Evolutionary conservation across 768 basidiomycete genomes (phyloP).

Genomic region (Pisolithus sp.): DNA sequence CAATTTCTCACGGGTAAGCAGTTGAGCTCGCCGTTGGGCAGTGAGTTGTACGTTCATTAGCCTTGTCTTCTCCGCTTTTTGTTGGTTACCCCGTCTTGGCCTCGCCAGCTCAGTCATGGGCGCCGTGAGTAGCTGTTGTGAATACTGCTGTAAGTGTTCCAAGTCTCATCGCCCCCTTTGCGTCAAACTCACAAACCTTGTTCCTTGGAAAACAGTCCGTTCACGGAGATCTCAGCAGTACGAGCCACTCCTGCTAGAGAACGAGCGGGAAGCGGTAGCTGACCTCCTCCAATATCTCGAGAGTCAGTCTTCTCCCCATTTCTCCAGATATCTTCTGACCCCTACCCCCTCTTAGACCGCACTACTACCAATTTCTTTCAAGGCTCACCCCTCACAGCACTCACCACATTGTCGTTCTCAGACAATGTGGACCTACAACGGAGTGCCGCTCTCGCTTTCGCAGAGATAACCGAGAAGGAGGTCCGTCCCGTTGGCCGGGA

Average conservation of each 20-base stretch:
- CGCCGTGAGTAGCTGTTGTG: constrained; percentile 73
- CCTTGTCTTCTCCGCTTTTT: constrained; percentile 1
- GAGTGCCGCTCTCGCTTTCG: constrained; percentile 95
- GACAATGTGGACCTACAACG: constrained; percentile 99
- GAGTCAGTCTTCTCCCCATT: constrained; percentile 50
- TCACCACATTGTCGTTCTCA: constrained; percentile 96
- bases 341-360: constrained; percentile 49
- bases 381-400: constrained; percentile 83
- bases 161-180: constrained; percentile 2
- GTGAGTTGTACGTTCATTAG: no score
- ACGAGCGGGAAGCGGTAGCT: constrained; percentile 96
- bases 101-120: constrained; percentile 45
- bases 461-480: constrained; percentile 99
- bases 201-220: constrained; percentile 45
- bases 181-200: constrained; percentile 15
- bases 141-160: constrained; percentile 63
- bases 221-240: constrained; percentile 82
- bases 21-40: constrained; percentile 3
- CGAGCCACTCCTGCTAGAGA: constrained; percentile 81
- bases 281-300: constrained; percentile 96
- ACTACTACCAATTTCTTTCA: constrained; percentile 98
- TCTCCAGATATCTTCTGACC: background rate
- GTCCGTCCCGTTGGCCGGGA: constrained; percentile 94
- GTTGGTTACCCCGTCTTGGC: background rate
- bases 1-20: constrained; percentile 17